A percentile compares a stretch with the other conserved stretches of the same genome.
These are phyloP conservation scores for Diaporthe vexans DNA, from an alignment of 2,329 filamentous ascomycete species.

Conservation along the genomic window DNA sequence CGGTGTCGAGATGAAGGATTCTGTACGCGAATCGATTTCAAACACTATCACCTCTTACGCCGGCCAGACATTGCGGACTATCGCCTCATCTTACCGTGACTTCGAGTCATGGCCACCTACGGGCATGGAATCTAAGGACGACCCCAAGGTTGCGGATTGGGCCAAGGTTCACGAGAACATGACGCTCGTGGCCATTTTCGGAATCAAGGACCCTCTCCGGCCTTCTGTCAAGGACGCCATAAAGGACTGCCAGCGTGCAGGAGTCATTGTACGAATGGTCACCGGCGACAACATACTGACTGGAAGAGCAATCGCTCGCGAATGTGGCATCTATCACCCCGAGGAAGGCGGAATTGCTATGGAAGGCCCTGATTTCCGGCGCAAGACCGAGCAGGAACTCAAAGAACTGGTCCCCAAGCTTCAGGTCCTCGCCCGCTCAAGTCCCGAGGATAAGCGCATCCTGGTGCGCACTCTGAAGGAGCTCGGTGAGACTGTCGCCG, in stretches of 20 bases:
- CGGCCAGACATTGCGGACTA: slow-evolving; percentile 78
- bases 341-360: slow-evolving; percentile 40
- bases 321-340: slow-evolving; percentile 63
- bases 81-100: slow-evolving; percentile 80
- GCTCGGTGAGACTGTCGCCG: slow-evolving; percentile 33
- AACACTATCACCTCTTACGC: slow-evolving; percentile 73
- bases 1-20: slow-evolving; percentile 65
- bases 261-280: slow-evolving; percentile 81
- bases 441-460: slow-evolving; percentile 38
- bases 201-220: slow-evolving; percentile 81
- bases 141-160: slow-evolving; percentile 73
- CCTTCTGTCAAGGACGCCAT: slow-evolving; percentile 78
- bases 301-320: slow-evolving; percentile 73
- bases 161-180: slow-evolving; percentile 78
- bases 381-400: slow-evolving; percentile 35
- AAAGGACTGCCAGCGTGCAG: slow-evolving; percentile 74
- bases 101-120: slow-evolving; percentile 80
- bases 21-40: slow-evolving; percentile 68
- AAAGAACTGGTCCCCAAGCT: slow-evolving; percentile 36
- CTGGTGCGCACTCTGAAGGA: slow-evolving; percentile 37
- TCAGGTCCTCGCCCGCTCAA: slow-evolving; percentile 34
- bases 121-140: slow-evolving; percentile 69
- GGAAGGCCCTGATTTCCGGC: slow-evolving; percentile 34
- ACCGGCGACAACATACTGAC: slow-evolving; percentile 78
- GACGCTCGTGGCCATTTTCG: slow-evolving; percentile 79